phyloP scores from a whole-genome alignment of 1,284 basidiomycete genomes.

The Heimioporus retisporus region DNA sequence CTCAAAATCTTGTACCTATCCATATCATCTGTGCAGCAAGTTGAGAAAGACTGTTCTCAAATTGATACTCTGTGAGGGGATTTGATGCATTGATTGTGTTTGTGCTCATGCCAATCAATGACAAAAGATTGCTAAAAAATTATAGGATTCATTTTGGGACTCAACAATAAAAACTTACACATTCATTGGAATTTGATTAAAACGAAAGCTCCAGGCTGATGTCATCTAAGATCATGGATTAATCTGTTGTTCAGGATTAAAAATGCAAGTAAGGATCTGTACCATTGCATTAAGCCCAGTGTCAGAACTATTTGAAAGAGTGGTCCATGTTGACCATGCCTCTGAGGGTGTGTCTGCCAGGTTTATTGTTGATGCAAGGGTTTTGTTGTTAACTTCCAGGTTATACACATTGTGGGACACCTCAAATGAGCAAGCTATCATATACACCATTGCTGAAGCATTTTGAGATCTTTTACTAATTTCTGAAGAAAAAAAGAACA shows the following conservation, averaged over 20 bases:
- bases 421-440: constrained; percentile 3
- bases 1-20: too few relatives aligned
- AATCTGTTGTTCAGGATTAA: background rate
- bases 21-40: background rate
- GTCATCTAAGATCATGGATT: too few relatives aligned
- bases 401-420: background rate
- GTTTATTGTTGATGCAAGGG: background rate
- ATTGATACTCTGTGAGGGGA: background rate
- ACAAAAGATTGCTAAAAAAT: background rate
- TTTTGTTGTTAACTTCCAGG: background rate
- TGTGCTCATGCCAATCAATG: background rate
- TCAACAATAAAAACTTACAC: too few relatives aligned
- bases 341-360: background rate
- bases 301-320: background rate
- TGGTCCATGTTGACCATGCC: constrained; percentile 2
- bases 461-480: background rate
- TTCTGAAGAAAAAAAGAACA: too few relatives aligned
- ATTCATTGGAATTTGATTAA: too few relatives aligned
- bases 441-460: background rate
- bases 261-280: background rate
- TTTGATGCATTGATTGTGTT: background rate
- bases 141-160: too few relatives aligned
- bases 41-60: background rate
- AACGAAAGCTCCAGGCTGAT: too few relatives aligned
- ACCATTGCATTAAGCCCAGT: constrained; percentile 1